Percentiles rank a stretch among this genome's conserved stretches.
These are phyloP conservation scores for Bertia moriformis DNA, from an alignment of 2,329 filamentous ascomycete species.

Conservation along the genomic window DNA sequence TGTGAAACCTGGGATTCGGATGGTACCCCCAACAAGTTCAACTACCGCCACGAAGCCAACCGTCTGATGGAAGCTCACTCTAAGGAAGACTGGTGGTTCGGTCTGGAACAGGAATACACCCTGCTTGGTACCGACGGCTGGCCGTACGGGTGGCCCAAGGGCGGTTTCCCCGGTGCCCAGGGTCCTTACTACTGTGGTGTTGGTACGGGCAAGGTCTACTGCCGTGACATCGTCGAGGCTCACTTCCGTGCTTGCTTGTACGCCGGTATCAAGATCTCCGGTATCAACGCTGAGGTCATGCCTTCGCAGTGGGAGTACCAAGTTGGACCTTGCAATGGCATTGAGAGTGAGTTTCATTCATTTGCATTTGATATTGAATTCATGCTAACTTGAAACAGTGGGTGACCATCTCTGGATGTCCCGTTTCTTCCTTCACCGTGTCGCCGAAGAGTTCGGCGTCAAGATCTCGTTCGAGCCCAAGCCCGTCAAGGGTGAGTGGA, in stretches of 20 bases:
- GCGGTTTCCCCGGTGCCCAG: conserved; percentile 48
- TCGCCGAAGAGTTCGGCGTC: conserved; percentile 91
- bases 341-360: conserved; percentile 48
- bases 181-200: conserved; percentile 98
- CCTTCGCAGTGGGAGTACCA: conserved; percentile 97
- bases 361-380: not conserved
- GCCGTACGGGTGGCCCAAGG: conserved; percentile 65
- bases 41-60: conserved; percentile 83
- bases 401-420: conserved; percentile 95
- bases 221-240: conserved; percentile 92
- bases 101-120: conserved; percentile 78
- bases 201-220: conserved; percentile 89
- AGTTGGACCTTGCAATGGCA: conserved; percentile 78
- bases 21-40: conserved; percentile 94
- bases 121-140: conserved; percentile 73
- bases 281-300: conserved; percentile 98
- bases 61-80: conserved; percentile 82
- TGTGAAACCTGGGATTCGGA: conserved; percentile 89
- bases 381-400: conserved; percentile 30
- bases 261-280: conserved; percentile 82
- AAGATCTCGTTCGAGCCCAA: conserved; percentile 93
- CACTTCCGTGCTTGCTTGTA: conserved; percentile 64
- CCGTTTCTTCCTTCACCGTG: conserved; percentile 75
- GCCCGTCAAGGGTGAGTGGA: conserved; percentile 61
- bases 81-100: conserved; percentile 84